Conservation (phyloP, 495 filamentous ascomycete species). For the Immersiella caudata region DNA sequence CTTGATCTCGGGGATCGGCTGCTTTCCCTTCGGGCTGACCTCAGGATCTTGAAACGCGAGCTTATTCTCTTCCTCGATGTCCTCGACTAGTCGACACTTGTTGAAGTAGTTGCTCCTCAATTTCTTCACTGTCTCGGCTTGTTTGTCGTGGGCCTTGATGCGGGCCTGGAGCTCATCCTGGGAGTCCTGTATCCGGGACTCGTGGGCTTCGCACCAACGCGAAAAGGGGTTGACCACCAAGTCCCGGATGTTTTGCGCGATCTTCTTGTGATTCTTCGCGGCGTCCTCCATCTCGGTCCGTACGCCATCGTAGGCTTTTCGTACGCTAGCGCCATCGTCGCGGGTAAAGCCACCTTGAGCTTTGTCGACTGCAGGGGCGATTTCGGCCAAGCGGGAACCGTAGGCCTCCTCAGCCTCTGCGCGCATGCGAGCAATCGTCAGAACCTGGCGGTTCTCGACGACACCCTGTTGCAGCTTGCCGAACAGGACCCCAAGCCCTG, state of each 20-base stretch:
- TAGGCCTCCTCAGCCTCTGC: constrained; percentile 95
- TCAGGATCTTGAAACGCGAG: constrained; percentile 88
- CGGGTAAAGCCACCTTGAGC: constrained; percentile 82
- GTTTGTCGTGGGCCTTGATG: constrained; percentile 90
- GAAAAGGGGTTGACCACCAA: constrained; percentile 91
- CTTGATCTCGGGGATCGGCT: constrained; percentile 60
- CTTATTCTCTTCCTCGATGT: constrained; percentile 98
- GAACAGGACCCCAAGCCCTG: constrained; percentile 92
- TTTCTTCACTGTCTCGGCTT: constrained; percentile 87
- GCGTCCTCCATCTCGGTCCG: constrained; percentile 94
- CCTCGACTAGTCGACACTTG: constrained; percentile 94
- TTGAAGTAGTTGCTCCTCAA: constrained; percentile 96
- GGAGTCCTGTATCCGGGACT: constrained; percentile 84
- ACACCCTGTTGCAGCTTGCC: constrained; percentile 96
- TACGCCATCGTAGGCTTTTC: constrained; percentile 96
- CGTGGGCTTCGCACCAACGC: constrained; percentile 94
- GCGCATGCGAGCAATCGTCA: constrained; percentile 89
- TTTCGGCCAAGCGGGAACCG: constrained; percentile 77
- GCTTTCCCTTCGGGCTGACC: constrained; percentile 51
- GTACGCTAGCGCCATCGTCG: constrained; percentile 94
- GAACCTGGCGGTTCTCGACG: constrained; percentile 90
- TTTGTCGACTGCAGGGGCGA: constrained; percentile 79
- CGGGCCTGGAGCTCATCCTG: constrained; percentile 88
- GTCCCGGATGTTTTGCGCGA: constrained; percentile 92
- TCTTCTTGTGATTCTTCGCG: constrained; percentile 87